Evolutionary conservation across 805 yeast species (phyloP).

Genomic region (Cyberlindnera euphorbiiphila): DNA sequence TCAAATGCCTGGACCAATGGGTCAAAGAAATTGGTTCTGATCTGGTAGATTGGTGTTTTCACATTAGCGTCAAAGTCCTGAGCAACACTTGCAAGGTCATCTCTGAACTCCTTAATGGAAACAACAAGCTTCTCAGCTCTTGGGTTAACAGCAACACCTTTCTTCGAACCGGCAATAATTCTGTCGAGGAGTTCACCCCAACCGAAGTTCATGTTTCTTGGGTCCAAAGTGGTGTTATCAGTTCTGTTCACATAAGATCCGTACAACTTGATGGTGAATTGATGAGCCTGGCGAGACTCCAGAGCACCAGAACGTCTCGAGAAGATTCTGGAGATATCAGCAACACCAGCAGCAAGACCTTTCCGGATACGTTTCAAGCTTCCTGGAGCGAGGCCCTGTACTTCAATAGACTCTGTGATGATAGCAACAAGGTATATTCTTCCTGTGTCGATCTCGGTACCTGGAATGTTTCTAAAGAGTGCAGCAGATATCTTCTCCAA

Average conservation of each 20-base stretch:
- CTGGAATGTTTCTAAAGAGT: slow-evolving; percentile 70
- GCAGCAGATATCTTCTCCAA: slow-evolving; percentile 76
- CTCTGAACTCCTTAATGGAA: slow-evolving; percentile 69
- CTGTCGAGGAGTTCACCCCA: slow-evolving; percentile 88
- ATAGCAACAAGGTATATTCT: slow-evolving; percentile 74
- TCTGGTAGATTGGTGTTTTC: slow-evolving; percentile 55
- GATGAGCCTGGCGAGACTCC: slow-evolving; percentile 61
- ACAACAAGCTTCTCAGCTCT: slow-evolving; percentile 69
- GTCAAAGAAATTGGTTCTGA: slow-evolving; percentile 61
- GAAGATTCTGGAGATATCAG: slow-evolving; percentile 78
- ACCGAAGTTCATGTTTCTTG: slow-evolving; percentile 54
- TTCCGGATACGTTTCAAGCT: slow-evolving; percentile 48
- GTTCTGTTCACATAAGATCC: slow-evolving; percentile 55
- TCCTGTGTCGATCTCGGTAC: slow-evolving; percentile 56
- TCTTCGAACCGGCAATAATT: slow-evolving; percentile 67
- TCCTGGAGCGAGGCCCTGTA: slow-evolving; percentile 29
- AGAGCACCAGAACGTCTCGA: slow-evolving; percentile 59
- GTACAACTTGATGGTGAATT: slow-evolving; percentile 65
- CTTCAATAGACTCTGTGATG: slow-evolving; percentile 63
- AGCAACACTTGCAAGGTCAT: slow-evolving; percentile 33
- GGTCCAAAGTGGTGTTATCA: slow-evolving; percentile 32
- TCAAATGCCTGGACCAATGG: slow-evolving; percentile 58
- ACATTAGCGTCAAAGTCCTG: slow-evolving; percentile 34
- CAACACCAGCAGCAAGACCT: slow-evolving; percentile 86
- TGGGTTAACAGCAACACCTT: slow-evolving; percentile 78